Evolutionary conservation across 192 early-diverging fungal genomes (phyloP), one percentile per base, ranked within the genome.

Genomic region (Mortierella antarctica): DNA sequence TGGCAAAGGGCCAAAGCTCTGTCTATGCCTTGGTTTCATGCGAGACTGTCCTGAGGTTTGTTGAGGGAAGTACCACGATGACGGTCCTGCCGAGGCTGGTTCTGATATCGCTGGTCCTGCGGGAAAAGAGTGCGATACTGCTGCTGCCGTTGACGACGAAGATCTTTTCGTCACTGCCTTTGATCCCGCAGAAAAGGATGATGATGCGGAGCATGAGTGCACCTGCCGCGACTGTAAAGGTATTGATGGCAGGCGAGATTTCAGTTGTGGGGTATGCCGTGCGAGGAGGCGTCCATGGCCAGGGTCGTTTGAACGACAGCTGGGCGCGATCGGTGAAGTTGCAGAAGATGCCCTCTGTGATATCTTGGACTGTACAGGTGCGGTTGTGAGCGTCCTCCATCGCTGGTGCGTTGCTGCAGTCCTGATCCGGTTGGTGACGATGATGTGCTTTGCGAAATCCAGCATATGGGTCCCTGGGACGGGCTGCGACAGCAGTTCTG

Each of bases 1-100:
- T 20, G 74, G 74, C n/a, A 78, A 51, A 21, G 74, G 67, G 17
- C 55, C 67, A 39, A 21, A 41, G 18, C 41, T 54, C 39, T 52
- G 39, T 39, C n/a, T 41, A 1, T 42, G 21, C 42, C 55, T 39
- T 2, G 65, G 0, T 15, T 58, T 12, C 15, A 15, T 17, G 1
- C 5, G n/a, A 21, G 1, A 10, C 39, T 48, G 21, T 46, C 49
- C 20, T 21, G 62, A 17, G 6, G 64, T 8, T 21, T 41, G 55
- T 18, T 31, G 31, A 31, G 71, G 71, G 42, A 74, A 66, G 6
- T 66, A 57, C 71, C 71, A 74, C 3, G 47, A 44, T 1, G 70
- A 48, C 48, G 51, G 50, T 0, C 13, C 17, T 13, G 46, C 11
- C 5, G 39, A 55, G 18, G 23, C 4, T 56, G 69, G 15, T n/a